These are phyloP conservation scores for Debaryomyces sp. DNA, from an alignment of 1,139 yeast genomes.

Conservation along the genomic window DNA sequence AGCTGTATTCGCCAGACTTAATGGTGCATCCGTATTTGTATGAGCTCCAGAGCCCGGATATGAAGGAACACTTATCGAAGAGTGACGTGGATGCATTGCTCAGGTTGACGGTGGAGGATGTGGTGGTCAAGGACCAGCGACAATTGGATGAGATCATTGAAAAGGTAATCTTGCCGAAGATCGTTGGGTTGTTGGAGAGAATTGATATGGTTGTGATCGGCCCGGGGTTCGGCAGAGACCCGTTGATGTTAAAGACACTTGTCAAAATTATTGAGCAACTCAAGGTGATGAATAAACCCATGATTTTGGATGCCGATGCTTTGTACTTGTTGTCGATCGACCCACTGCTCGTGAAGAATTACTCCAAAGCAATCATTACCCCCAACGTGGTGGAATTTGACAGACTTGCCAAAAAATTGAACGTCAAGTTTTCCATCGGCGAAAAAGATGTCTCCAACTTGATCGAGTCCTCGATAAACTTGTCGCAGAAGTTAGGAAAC, in stretches of 20 bases:
- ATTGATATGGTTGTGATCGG: slow-evolving; percentile 87
- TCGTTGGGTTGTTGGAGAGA: slow-evolving; percentile 56
- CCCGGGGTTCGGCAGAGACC: slow-evolving; percentile 91
- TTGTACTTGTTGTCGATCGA: slow-evolving; percentile 60
- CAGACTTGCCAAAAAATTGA: slow-evolving; percentile 55
- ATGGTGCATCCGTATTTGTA: slow-evolving; percentile 93
- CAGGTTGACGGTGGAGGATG: slow-evolving; percentile 22
- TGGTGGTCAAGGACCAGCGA: slow-evolving; percentile 19
- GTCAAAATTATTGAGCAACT: slow-evolving; percentile 60
- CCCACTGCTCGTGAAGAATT: slow-evolving; percentile 56
- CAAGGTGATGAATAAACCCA: slow-evolving; percentile 55
- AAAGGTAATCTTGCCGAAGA: slow-evolving; percentile 54
- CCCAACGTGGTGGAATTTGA: slow-evolving; percentile 89
- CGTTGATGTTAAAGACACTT: slow-evolving; percentile 62
- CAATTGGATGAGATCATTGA: slow-evolving; percentile 38
- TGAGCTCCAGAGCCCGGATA: slow-evolving; percentile 29
- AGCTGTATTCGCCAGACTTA: slow-evolving; percentile 85
- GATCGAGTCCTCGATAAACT: slow-evolving; percentile 33
- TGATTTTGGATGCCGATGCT: slow-evolving; percentile 91
- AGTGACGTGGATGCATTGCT: slow-evolving; percentile 20
- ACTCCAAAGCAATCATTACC: slow-evolving; percentile 66
- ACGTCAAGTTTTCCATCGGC: slow-evolving; percentile 33
- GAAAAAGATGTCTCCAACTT: slow-evolving; percentile 24
- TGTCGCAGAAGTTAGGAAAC: slow-evolving; percentile 63
- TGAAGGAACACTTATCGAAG: slow-evolving; percentile 14